phyloP scores from a whole-genome alignment of 306 rosid species.

The Prunus davidiana region DNA sequence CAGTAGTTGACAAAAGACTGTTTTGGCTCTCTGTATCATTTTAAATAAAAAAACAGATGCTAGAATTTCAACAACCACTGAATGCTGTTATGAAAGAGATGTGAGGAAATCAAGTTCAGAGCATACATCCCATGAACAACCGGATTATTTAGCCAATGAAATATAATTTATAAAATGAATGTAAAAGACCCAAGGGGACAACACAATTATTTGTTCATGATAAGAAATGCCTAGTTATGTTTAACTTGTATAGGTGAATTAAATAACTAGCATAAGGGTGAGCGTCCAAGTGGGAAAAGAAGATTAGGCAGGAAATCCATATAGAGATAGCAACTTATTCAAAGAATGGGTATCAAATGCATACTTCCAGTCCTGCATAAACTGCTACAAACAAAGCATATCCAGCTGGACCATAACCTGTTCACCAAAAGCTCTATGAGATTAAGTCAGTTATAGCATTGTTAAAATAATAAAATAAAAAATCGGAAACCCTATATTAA shows the following conservation, averaged over 20 bases:
- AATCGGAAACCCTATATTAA: not conserved
- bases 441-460: not conserved
- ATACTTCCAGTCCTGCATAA: slow-evolving; percentile 95
- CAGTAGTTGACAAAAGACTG: not conserved
- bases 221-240: not conserved
- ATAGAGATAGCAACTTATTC: not conserved
- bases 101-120: not conserved
- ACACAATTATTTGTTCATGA: not conserved
- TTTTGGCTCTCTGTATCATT: not conserved
- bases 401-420: slow-evolving; percentile 97
- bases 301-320: not conserved
- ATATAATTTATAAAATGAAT: not conserved
- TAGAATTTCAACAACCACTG: slow-evolving; percentile 1
- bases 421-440: slow-evolving; percentile 18
- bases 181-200: not conserved
- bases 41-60: not conserved
- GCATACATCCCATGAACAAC: not conserved
- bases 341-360: slow-evolving; percentile 16
- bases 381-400: slow-evolving; percentile 90
- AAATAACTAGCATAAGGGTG: not conserved
- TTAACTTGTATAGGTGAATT: not conserved
- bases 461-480: not conserved
- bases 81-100: not conserved
- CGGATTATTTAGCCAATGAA: not conserved
- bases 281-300: not conserved